Evolutionary conservation across 371 early-diverging fungal species (phyloP).

Genomic region (Apophysomyces trapeziformis): DNA sequence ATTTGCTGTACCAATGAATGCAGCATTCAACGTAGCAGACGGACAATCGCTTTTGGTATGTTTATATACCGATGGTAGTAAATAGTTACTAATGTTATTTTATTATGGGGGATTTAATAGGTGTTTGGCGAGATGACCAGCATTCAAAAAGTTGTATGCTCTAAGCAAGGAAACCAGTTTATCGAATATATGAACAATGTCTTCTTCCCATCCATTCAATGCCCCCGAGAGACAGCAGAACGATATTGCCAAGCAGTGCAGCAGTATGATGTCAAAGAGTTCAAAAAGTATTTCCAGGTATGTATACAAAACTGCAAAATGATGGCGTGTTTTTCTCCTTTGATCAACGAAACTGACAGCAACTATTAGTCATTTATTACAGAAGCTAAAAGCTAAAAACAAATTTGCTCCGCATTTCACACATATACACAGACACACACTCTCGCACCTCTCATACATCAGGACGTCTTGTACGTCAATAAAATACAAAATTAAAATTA

Average conservation of each 20-base stretch:
- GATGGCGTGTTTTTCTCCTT: neutral
- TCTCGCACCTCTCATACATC: slow-evolving; percentile 9
- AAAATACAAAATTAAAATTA: neutral
- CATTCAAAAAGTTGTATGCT: slow-evolving; percentile 72
- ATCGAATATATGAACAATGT: slow-evolving; percentile 66
- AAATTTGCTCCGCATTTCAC: neutral
- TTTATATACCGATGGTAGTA: neutral
- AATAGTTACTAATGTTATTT: neutral
- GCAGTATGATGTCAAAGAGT: slow-evolving; percentile 65
- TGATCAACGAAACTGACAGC: too few relatives aligned
- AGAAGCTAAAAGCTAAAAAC: slow-evolving; percentile 32
- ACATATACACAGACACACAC: slow-evolving; percentile 7
- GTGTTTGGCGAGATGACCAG: slow-evolving; percentile 82
- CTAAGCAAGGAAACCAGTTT: slow-evolving; percentile 67
- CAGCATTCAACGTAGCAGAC: slow-evolving; percentile 78
- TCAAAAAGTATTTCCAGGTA: slow-evolving; percentile 80
- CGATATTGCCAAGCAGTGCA: slow-evolving; percentile 72
- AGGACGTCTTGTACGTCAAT: slow-evolving; percentile 5
- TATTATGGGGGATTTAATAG: slow-evolving; percentile 22
- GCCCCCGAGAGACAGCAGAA: slow-evolving; percentile 65
- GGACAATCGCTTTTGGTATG: slow-evolving; percentile 78
- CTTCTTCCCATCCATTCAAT: slow-evolving; percentile 73
- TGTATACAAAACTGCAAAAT: neutral
- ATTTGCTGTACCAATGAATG: slow-evolving; percentile 83
- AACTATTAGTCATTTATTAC: slow-evolving; percentile 44